Conservation (phyloP, 106 monocot genomes). For the Allium fistulosum region DNA sequence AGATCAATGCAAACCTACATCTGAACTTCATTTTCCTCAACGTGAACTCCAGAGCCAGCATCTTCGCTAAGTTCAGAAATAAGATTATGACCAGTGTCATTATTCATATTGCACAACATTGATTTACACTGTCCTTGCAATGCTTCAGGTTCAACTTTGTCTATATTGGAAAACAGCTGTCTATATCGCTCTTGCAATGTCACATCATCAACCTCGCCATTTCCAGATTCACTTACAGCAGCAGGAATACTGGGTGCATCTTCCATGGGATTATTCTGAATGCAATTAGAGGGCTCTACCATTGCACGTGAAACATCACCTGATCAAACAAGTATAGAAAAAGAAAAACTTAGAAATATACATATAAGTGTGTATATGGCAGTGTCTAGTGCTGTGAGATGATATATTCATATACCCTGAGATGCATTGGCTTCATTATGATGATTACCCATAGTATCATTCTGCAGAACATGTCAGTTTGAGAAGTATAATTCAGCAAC, state of each 20-base stretch:
- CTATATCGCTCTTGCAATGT: conserved; percentile 12
- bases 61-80: neutral
- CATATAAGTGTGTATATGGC: too few species aligned
- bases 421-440: conserved; percentile 7
- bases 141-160: too few species aligned
- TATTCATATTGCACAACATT: conserved; percentile 7
- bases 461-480: conserved; percentile 4
- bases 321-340: conserved; percentile 4
- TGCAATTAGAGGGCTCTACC: neutral
- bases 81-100: neutral
- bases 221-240: conserved; percentile 1
- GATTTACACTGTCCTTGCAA: conserved; percentile 12
- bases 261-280: neutral
- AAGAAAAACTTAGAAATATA: too few species aligned
- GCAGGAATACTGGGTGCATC: neutral
- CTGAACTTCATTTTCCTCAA: neutral
- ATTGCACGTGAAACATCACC: neutral
- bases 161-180: conserved; percentile 9
- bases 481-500: neutral
- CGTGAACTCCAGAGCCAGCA: neutral
- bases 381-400: neutral
- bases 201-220: conserved; percentile 18
- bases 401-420: neutral
- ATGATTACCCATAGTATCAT: conserved; percentile 3
- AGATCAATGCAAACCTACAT: neutral